These are phyloP conservation scores for Besnoitia besnoiti DNA, from an alignment of 169 alveolate genomes.

Conservation along the genomic window DNA sequence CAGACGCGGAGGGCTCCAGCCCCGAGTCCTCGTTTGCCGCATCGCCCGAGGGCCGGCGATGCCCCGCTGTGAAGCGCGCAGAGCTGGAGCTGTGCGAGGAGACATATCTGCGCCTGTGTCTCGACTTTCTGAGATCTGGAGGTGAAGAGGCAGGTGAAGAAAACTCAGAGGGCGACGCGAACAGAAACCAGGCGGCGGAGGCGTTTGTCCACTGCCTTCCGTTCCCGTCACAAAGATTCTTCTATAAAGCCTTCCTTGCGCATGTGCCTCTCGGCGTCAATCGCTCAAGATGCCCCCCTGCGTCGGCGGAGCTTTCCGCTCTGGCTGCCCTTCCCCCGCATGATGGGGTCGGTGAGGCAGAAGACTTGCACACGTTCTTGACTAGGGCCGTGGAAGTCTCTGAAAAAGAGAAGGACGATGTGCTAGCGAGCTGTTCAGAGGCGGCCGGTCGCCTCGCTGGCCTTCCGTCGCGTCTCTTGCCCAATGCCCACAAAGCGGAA, in stretches of 20 bases:
- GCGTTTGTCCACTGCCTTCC: background rate
- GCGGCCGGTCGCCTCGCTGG: background rate
- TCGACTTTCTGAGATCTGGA: slow-evolving; percentile 33
- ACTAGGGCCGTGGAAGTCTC: background rate
- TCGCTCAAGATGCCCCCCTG: background rate
- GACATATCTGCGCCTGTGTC: slow-evolving; percentile 3
- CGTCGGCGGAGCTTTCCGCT: background rate
- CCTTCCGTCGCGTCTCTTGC: background rate
- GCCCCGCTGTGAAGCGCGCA: slow-evolving; percentile 45
- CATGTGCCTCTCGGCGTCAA: background rate
- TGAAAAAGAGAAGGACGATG: background rate
- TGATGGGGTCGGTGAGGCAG: background rate
- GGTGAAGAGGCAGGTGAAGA: slow-evolving; percentile 11
- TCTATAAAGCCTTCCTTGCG: slow-evolving; percentile 20
- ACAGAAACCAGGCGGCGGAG: background rate
- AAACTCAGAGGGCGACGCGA: background rate
- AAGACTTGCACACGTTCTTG: background rate
- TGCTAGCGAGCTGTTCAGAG: background rate
- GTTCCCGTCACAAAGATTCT: background rate
- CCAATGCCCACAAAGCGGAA: background rate
- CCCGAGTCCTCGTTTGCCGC: background rate
- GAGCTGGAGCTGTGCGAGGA: slow-evolving; percentile 47
- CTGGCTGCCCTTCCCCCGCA: background rate
- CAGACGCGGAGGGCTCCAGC: slow-evolving; percentile 59
- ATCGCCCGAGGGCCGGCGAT: slow-evolving; percentile 33